Conservation (phyloP, 441 rosid species). For the Arabidopsis lyrata region DNA sequence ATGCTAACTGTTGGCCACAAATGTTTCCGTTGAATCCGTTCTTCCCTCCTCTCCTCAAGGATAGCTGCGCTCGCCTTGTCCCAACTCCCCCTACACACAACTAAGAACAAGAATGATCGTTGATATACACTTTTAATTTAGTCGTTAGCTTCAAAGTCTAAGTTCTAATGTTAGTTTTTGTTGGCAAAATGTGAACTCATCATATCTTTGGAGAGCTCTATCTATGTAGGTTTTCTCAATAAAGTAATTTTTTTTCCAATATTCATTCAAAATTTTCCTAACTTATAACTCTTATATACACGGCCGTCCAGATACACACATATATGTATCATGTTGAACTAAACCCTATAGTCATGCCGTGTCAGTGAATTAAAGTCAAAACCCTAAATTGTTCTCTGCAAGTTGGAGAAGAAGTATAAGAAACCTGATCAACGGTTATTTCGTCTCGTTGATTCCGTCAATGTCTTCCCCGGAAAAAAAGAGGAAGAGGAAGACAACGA, state of each 20-base stretch:
- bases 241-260: not conserved
- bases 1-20: conserved; percentile 27
- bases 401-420: too few relatives aligned
- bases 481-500: too few relatives aligned
- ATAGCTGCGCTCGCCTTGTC: not conserved
- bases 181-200: conserved; percentile 2
- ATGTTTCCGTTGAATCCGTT: conserved; percentile 30
- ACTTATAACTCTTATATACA: too few relatives aligned
- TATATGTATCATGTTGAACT: too few relatives aligned
- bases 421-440: too few relatives aligned
- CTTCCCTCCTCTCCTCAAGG: conserved; percentile 33
- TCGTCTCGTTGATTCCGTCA: too few relatives aligned
- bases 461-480: too few relatives aligned
- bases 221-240: not conserved
- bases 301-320: too few relatives aligned
- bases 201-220: conserved; percentile 2
- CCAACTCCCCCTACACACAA: not conserved
- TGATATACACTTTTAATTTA: not conserved
- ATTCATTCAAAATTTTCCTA: not conserved
- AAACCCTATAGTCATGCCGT: too few relatives aligned
- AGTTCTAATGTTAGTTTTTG: conserved; percentile 3
- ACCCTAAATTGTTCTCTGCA: too few relatives aligned
- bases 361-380: too few relatives aligned
- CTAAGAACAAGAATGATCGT: conserved; percentile 1
- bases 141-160: not conserved